Evolutionary conservation across 2,329 filamentous ascomycete genomes (phyloP).

Genomic region (Beauveria sp.): DNA sequence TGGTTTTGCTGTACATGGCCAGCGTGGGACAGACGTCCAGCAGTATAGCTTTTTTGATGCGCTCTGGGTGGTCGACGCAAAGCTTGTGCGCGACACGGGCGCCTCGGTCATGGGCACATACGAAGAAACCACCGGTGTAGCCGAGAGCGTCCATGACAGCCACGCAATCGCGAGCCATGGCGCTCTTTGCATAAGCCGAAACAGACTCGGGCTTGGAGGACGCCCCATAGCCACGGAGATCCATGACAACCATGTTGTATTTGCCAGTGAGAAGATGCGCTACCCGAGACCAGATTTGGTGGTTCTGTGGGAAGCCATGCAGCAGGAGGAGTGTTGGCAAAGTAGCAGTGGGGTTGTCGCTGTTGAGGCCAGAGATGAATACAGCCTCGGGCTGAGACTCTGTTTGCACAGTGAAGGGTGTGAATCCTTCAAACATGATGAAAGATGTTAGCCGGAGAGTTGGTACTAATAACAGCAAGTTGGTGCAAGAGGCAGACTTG

Average conservation of each 20-base stretch:
- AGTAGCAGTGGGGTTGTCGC: constrained; percentile 18
- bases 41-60: constrained; percentile 35
- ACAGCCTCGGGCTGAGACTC: constrained; percentile 26
- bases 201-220: constrained; percentile 37
- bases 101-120: constrained; percentile 51
- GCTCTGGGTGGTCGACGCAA: constrained; percentile 35
- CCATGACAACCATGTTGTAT: constrained; percentile 37
- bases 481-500: not conserved
- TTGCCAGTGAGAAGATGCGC: constrained; percentile 28
- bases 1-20: constrained; percentile 40
- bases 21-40: constrained; percentile 49
- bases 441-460: not conserved
- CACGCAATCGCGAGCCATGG: constrained; percentile 40
- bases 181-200: constrained; percentile 36
- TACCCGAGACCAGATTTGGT: constrained; percentile 43
- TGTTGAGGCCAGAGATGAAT: constrained; percentile 36
- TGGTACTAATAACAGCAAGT: not conserved
- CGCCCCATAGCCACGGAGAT: constrained; percentile 44
- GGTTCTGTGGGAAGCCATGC: constrained; percentile 45
- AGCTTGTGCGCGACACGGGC: constrained; percentile 48
- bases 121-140: constrained; percentile 29
- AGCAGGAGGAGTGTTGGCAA: constrained; percentile 37
- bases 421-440: constrained; percentile 32
- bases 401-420: constrained; percentile 29
- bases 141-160: constrained; percentile 37